Percentiles rank a stretch among this genome's conserved stretches.
phyloP scores from a whole-genome alignment of 2,329 filamentous ascomycete genomes.

The Tolypocladium pustulatum region DNA sequence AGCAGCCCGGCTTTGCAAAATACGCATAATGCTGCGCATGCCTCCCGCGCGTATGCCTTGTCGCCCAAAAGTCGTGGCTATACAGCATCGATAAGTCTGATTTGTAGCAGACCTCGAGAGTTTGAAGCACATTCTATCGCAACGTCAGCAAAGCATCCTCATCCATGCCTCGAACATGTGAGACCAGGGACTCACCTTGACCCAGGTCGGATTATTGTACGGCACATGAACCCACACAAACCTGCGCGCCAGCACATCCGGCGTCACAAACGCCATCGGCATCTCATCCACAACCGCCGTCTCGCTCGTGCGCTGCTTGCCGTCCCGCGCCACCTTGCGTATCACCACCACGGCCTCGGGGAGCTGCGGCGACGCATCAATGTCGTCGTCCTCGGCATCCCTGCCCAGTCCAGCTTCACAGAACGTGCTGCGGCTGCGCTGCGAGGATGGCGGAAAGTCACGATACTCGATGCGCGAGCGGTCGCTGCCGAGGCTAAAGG shows the following conservation, averaged over 20 bases:
- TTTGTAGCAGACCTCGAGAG: conserved; percentile 25
- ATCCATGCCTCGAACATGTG: background rate
- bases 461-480: conserved; percentile 19
- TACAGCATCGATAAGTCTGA: conserved; percentile 29
- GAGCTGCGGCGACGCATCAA: conserved; percentile 19
- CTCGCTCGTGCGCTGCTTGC: conserved; percentile 11
- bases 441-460: conserved; percentile 25
- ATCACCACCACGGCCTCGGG: conserved; percentile 23
- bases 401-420: conserved; percentile 6
- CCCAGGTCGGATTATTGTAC: conserved; percentile 48
- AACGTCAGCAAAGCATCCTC: background rate
- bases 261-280: conserved; percentile 19
- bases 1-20: conserved; percentile 37
- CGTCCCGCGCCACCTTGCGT: conserved; percentile 13
- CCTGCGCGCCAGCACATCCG: conserved; percentile 27
- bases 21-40: conserved; percentile 39
- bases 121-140: conserved; percentile 31
- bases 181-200: conserved; percentile 29
- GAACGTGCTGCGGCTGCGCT: conserved; percentile 20
- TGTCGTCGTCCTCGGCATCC: conserved; percentile 12
- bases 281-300: conserved; percentile 18
- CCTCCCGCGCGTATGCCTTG: conserved; percentile 35
- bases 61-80: conserved; percentile 36
- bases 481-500: conserved; percentile 22
- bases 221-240: conserved; percentile 50